Base-by-base conservation (phyloP, 169 alveolate genomes). In the Eimeria necatrix region DNA sequence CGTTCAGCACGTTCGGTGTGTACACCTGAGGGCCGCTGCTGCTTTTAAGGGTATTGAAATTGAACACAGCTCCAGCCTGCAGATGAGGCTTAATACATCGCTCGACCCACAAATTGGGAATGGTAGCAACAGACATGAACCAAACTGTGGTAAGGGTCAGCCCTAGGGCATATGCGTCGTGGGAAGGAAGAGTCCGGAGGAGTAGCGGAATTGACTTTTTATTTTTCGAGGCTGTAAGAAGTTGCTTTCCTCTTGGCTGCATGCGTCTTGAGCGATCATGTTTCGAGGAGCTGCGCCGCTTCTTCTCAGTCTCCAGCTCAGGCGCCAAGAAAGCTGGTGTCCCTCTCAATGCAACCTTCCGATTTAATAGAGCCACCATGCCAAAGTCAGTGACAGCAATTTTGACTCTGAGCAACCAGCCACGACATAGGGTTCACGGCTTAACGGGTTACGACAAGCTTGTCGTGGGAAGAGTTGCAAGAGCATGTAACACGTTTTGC, bases 251-350 rank as follows among this genome's bases (percentile, higher is more conserved):
- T 32, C 41, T 32, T 32, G 41, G 41, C 41, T 32, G 41, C 41
- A 32, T 0, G 41, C 41, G 41, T 32, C 41, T 32, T 32, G 41
- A 32, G 41, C 3, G 41, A 2, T 32, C 41, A 32, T 32, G 41
- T 32, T 32, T 0, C 2, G 41, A 32, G 41, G 41, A 32, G 41
- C 41, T 32, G 0, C 41, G 41, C 41, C 41, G 18, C 74, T 68
- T 59, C 70, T 64, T 41, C 16, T n/a, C 74, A 7, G 73, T 71
- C 85, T 87, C 93, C 52, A 87, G 48, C 26, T 87, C 93, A 7
- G 93, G 93, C 4, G 93, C 83, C 86, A 87, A 64, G 24, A 87
- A 87, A n/a, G 93, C 71, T 3, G 68, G 18, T 16, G 86, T 87
- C 56, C 93, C 93, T 22, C 71, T 49, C 32, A 87, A 0, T 8